Percentiles rank a stretch among this genome's conserved stretches.
phyloP scores from a whole-genome alignment of 768 basidiomycete genomes.

The Fistulinella prunicolor region DNA sequence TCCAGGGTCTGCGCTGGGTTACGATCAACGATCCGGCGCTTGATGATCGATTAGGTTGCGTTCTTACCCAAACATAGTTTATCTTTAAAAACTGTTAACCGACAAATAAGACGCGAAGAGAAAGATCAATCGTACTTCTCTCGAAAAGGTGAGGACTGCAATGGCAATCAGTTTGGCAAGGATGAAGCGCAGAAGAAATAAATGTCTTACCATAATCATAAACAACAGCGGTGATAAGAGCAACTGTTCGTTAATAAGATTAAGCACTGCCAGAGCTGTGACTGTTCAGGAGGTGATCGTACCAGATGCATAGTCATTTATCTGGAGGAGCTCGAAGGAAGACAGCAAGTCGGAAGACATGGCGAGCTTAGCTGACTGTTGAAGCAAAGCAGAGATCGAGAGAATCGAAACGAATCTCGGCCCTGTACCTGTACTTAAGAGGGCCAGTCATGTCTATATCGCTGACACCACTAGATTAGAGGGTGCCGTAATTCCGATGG shows the following conservation, averaged over 20 bases:
- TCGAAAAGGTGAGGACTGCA: neutral
- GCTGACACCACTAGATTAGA: too few relatives aligned
- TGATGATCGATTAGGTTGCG: neutral
- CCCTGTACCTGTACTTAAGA: too few relatives aligned
- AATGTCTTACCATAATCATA: neutral
- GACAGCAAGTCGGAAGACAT: neutral
- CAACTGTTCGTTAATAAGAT: neutral
- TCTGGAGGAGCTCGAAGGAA: neutral
- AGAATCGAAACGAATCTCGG: too few relatives aligned
- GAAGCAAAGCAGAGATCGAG: too few relatives aligned
- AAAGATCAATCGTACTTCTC: neutral
- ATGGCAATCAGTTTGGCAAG: neutral
- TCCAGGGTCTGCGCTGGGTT: conserved; percentile 1
- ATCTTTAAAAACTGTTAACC: neutral
- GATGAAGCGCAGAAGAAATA: neutral
- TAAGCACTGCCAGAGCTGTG: neutral
- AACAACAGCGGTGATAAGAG: neutral
- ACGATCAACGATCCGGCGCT: neutral
- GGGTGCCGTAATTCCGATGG: too few relatives aligned
- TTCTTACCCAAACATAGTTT: conserved; percentile 12
- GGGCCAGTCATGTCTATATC: too few relatives aligned
- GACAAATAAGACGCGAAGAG: neutral
- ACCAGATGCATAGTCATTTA: neutral
- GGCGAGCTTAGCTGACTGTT: too few relatives aligned
- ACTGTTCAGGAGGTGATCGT: neutral